Base-by-base conservation (phyloP, 176 grass and related monocot genomes). In the Cenchrus americanus region DNA sequence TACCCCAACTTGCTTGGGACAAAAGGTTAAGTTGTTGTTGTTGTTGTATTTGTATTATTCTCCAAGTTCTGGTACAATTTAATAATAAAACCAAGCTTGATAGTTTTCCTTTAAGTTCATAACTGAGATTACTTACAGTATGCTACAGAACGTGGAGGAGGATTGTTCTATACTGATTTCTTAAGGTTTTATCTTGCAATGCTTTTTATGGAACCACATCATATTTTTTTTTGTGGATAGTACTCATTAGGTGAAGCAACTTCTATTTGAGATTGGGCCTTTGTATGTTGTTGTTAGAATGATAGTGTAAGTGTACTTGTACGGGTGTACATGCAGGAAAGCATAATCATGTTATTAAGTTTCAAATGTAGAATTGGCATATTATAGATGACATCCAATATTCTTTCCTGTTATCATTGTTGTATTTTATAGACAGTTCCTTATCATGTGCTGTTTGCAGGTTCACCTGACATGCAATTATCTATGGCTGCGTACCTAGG, bases 401-500 rank as follows among this genome's bases (percentile, higher is more conserved):
- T 72, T 74, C 7, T 66, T 8, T 54, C 30, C 67, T 72, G 17
- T 59, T n/a, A 49, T 52, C 32, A 48, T 9, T 84, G 76, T 77
- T 65, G 34, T 57, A 71, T 73, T 41, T 1, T 26, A 24, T 21
- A 44, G 7, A n/a, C 22, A 11, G 24, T 84, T 83, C 19, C 49
- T 60, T 50, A 23, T 80, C 32, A 6, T 84, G 59, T 62, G 69
- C 40, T 46, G 86, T 73, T 86, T 81, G 32, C 87, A 98, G 96
- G 91, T 88, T 95, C 93, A 77, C 80, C 82, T 21, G 88, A 92
- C 62, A 88, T 87, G 44, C 96, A 90, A 83, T 71, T 98, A 34
- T 88, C 96, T 53, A 93, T 98, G 96, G 96, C 91, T 79, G 82
- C 88, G 79, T 91, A 92, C 77, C 84, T 98, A 0, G 96, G 96